Evolutionary conservation across 768 basidiomycete genomes (phyloP), one percentile per base, ranked within the genome.

Genomic region (Cyclocybe aegerita): DNA sequence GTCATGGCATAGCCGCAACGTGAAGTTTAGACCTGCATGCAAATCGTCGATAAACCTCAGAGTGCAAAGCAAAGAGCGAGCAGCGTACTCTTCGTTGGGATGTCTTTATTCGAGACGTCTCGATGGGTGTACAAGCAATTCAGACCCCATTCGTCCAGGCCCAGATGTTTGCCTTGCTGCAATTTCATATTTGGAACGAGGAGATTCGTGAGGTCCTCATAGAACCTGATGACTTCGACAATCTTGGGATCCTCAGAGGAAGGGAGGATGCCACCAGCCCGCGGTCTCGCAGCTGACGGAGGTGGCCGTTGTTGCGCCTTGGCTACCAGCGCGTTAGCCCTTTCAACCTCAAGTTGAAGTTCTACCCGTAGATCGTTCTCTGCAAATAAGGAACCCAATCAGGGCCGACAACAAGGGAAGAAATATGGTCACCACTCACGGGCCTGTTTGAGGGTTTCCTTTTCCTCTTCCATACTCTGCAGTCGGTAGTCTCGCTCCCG

Each of bases 161-260:
- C 71, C 12, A 76, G 65, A 46, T 71, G 69, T 45, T 68, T 65
- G 23, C 68, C 65, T 9, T 62, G 55, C 37, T 66, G 60, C 10
- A 63, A 52, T 55, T 83, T 85, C 64, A 90, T 76, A 32, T 74
- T 79, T 3, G 80, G 73, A 16, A 95, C 77, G 35, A 90, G 74
- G 16, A 95, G 70, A 58, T 93, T 90, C 1, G 90, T 92, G 55
- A 92, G 67, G 60, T 94, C 91, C 65, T 94, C 91, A 63, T 96
- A 96, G 53, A 95, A 80, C 44, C 75, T 75, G 58, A 93, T 76
- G 38, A 86, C 77, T 60, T 77, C 72, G 3, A 72, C 69, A 56
- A 81, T 77, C 62, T 84, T 84, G 4, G 81, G 80, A 54, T 86
- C 82, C 16, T 81, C 75, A 39, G 46, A 54, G 1, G 65, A 48